These are phyloP conservation scores for Lipomyces spencermartinsiae DNA, from an alignment of 805 yeast species.

Conservation along the genomic window DNA sequence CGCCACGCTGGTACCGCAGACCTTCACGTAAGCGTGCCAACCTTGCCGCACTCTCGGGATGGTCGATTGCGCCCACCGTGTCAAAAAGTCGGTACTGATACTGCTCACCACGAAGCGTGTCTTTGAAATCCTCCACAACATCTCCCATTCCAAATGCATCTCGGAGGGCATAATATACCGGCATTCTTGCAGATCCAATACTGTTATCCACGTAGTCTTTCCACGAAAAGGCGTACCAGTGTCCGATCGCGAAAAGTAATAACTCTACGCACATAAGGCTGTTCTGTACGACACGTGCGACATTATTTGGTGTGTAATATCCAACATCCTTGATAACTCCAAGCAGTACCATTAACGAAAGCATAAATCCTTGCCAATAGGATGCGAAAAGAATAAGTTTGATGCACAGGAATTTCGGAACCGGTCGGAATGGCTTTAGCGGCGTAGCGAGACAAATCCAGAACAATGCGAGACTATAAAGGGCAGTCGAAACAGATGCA, in stretches of 20 bases:
- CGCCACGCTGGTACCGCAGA: constrained; percentile 76
- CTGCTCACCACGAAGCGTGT: constrained; percentile 68
- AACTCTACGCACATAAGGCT: constrained; percentile 81
- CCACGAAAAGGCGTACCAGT: constrained; percentile 83
- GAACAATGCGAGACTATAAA: constrained; percentile 85
- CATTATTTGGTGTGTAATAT: constrained; percentile 45
- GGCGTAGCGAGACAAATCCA: constrained; percentile 90
- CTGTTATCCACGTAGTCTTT: constrained; percentile 67
- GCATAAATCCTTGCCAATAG: constrained; percentile 90
- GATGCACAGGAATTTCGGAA: constrained; percentile 86
- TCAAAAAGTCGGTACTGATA: constrained; percentile 87
- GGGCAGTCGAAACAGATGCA: constrained; percentile 75
- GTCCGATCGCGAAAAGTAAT: constrained; percentile 85
- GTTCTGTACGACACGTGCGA: constrained; percentile 73
- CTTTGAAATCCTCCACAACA: constrained; percentile 74
- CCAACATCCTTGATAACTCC: constrained; percentile 46
- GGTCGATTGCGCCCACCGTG: constrained; percentile 75
- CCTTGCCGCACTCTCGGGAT: constrained; percentile 67
- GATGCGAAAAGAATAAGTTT: constrained; percentile 94
- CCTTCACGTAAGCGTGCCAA: constrained; percentile 82
- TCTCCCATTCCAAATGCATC: constrained; percentile 84
- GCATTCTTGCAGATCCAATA: constrained; percentile 73
- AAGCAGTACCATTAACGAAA: constrained; percentile 50
- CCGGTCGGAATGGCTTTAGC: constrained; percentile 78
- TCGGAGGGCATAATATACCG: constrained; percentile 65